Percentiles rank a stretch among this genome's conserved stretches.
phyloP scores from a whole-genome alignment of 805 yeast genomes.

The Ogataea pilisensis region DNA sequence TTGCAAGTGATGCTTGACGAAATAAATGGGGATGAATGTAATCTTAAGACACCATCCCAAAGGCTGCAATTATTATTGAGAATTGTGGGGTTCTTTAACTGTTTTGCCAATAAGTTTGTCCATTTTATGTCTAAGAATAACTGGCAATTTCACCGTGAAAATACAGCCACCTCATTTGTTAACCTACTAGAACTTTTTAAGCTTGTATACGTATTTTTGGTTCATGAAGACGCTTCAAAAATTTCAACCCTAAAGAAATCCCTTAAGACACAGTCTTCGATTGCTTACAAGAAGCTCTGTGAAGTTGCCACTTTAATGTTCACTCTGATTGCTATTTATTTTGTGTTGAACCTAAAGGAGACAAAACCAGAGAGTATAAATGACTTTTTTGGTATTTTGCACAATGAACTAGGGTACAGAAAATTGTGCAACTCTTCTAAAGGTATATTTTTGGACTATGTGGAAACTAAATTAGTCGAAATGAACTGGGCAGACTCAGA shows the following conservation, averaged over 20 bases:
- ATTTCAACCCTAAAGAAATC: slow-evolving; percentile 37
- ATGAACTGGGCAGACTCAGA: slow-evolving; percentile 47
- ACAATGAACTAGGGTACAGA: slow-evolving; percentile 67
- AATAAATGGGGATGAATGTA: slow-evolving; percentile 25
- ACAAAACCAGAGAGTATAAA: slow-evolving; percentile 27
- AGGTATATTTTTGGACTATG: slow-evolving; percentile 58
- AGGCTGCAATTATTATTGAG: slow-evolving; percentile 43
- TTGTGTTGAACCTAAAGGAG: slow-evolving; percentile 13
- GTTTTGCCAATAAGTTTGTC: slow-evolving; percentile 39
- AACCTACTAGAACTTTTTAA: slow-evolving; percentile 33
- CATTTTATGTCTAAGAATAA: slow-evolving; percentile 21
- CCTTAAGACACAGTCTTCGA: slow-evolving; percentile 37
- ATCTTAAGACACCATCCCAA: slow-evolving; percentile 23
- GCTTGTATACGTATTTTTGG: slow-evolving; percentile 44
- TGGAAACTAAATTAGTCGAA: slow-evolving; percentile 49
- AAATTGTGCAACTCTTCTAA: slow-evolving; percentile 63
- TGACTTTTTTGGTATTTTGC: slow-evolving; percentile 57
- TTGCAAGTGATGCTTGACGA: slow-evolving; percentile 42
- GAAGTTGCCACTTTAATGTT: slow-evolving; percentile 39
- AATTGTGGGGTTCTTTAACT: slow-evolving; percentile 51
- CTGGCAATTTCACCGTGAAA: slow-evolving; percentile 31
- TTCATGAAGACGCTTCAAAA: slow-evolving; percentile 49
- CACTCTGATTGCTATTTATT: slow-evolving; percentile 38
- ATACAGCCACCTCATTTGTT: slow-evolving; percentile 13
- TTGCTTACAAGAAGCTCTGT: slow-evolving; percentile 42